Base-by-base conservation (phyloP, 495 filamentous ascomycete species). In the Talaromyces borbonicus region DNA sequence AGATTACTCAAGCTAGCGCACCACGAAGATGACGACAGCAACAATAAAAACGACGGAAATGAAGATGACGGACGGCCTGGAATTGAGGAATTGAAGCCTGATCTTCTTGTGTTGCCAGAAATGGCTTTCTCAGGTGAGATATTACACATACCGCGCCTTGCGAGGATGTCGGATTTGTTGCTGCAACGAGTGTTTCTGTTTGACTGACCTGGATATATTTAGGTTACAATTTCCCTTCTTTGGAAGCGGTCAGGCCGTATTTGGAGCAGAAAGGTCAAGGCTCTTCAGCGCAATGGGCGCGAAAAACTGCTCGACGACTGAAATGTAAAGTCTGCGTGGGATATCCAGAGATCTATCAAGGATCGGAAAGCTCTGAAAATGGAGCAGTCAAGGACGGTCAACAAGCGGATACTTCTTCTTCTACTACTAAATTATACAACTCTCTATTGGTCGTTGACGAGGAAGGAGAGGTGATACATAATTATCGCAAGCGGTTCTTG, bases 221-320 rank as follows among this genome's bases (percentile, higher is more conserved):
- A 89, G 90, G 92, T 16, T 98, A 96, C 71, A 95, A 95, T 59
- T 94, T 93, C 67, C 77, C 78, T 20, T 89, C 86, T 15, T 56
- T 85, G 45, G 66, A 81, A 42, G 74, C 87, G 24, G 94, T 98
- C 41, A 68, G 58, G 49, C 87, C 87, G 2, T 85, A 77, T 57
- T 76, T 95, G n/a, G 92, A 98, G 59, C 80, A 79, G 15, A 81
- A 77, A 12, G 75, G 79, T 3, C 59, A 78, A 1, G 92, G 92
- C 1, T 77, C 79, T 27, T 85, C 80, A 32, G 80, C 85, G 2
- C 56, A 75, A 35, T 98, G 92, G 92, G 92, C 92, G 1, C 72
- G 75, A 22, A 73, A 73, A 18, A 83, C 75, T 5, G 92, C 92
- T 14, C 62, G 71, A 45, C 81, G 79, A 42, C 71, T 88, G 48